These are phyloP conservation scores for Periconia sp. DNA, from an alignment of 2,329 filamentous ascomycete genomes.

Conservation along the genomic window DNA sequence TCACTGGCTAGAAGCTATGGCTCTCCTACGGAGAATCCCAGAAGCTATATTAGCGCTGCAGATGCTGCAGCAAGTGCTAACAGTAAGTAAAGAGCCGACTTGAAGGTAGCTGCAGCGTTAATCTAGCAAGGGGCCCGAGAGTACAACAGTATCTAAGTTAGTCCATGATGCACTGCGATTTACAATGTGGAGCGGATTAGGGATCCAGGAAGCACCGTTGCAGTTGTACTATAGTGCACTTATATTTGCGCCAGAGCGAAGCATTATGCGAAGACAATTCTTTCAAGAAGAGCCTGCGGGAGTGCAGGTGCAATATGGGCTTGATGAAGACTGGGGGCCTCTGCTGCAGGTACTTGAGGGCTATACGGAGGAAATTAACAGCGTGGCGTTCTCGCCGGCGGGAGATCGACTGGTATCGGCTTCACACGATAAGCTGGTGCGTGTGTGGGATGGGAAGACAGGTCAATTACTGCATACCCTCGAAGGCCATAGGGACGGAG, in stretches of 20 bases:
- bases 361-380: not conserved
- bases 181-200: not conserved
- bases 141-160: not conserved
- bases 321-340: not conserved
- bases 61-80: slow-evolving; percentile 11
- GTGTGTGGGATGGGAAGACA: slow-evolving; percentile 4
- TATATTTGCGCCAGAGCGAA: slow-evolving; percentile 4
- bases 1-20: slow-evolving; percentile 16
- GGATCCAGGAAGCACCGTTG: not conserved
- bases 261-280: not conserved
- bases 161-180: not conserved
- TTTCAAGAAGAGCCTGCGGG: not conserved
- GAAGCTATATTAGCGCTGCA: slow-evolving; percentile 18
- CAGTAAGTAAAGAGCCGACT: slow-evolving; percentile 6
- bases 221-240: slow-evolving; percentile 6
- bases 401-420: not conserved
- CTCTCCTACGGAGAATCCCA: slow-evolving; percentile 13
- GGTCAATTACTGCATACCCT: slow-evolving; percentile 26
- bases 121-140: not conserved
- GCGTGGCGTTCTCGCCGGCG: not conserved
- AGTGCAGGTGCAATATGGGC: not conserved
- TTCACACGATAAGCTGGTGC: slow-evolving; percentile 12
- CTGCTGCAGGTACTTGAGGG: not conserved
- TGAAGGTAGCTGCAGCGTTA: not conserved
- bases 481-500: slow-evolving; percentile 20